Evolutionary conservation across 179 eudicot species (phyloP), one percentile per base, ranked within the genome.

Genomic region (Gypsophila paniculata): DNA sequence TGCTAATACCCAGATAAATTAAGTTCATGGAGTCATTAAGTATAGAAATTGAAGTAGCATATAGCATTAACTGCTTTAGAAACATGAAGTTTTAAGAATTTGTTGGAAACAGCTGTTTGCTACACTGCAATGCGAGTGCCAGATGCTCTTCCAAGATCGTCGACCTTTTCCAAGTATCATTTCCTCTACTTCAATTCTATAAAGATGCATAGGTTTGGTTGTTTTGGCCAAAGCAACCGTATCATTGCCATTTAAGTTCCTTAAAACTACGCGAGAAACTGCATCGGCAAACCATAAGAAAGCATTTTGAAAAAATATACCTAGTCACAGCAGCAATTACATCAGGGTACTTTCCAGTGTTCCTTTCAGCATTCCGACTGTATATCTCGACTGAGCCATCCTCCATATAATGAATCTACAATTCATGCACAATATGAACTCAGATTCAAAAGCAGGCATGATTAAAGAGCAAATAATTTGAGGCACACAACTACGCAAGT

Each of bases 281-380:
- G 18, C 59, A 62, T 5, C 9, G 38, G 23, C 46, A 63, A 60
- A 5, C 62, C 12, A 23, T 0, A 36, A 58, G n/a, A 44, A 74
- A 21, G 17, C 9, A 42, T 21, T 32, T 39, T n/a, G 29, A 21
- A 51, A 8, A 26, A n/a, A 49, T 72, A 72, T 81, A 91, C 97
- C 97, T 91, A 23, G 85, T 65, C 68, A 84, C 80, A 18, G 87
- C 83, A 73, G 71, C 82, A 70, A 84, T 88, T 65, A 95, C 96
- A 85, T 95, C 99, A 66, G 97, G 96, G 73, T 86, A 95, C 83
- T 95, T 92, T 72, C 89, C 99, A 68, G 99, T 88, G 71, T 90
- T 95, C 69, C 89, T 76, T 75, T 92, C 97, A 49, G 97, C 99
- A 90, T 90, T 95, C 61, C 99, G 82, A 82, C 99, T 92, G 79